Evolutionary conservation across 805 yeast species (phyloP).

Genomic region (Lipomyces sp.): DNA sequence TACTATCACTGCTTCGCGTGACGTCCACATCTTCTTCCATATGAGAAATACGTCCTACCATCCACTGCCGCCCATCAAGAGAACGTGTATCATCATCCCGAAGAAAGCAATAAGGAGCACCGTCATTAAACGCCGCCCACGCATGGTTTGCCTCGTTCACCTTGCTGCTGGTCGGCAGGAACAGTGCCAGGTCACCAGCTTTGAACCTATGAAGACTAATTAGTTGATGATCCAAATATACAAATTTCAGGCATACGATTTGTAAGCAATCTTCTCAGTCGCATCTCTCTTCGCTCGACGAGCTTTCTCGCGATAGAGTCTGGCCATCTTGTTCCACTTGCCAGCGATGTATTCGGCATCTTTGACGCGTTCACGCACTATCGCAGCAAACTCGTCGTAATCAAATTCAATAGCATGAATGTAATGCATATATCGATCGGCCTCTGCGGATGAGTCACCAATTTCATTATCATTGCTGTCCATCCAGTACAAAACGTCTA

Average conservation of each 20-base stretch:
- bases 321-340: constrained; percentile 75
- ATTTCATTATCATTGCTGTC: constrained; percentile 43
- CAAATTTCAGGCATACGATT: constrained; percentile 41
- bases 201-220: constrained; percentile 70
- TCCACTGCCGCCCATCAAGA: constrained; percentile 68
- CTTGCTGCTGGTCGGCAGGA: constrained; percentile 68
- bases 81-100: constrained; percentile 48
- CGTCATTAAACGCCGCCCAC: constrained; percentile 95
- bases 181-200: constrained; percentile 77
- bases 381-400: constrained; percentile 48
- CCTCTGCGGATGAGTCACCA: constrained; percentile 27
- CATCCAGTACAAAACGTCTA: constrained; percentile 55
- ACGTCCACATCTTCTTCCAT: constrained; percentile 60
- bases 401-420: constrained; percentile 44
- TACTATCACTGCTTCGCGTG: constrained; percentile 1
- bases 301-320: constrained; percentile 50
- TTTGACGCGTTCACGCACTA: constrained; percentile 73
- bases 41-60: constrained; percentile 69
- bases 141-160: constrained; percentile 49
- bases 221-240: constrained; percentile 33
- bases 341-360: constrained; percentile 92
- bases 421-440: constrained; percentile 24
- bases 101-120: constrained; percentile 82
- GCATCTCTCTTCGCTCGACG: constrained; percentile 33
- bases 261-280: constrained; percentile 29